Conservation (phyloP, 495 filamentous ascomycete species). For the Pyrenula massariospora region DNA sequence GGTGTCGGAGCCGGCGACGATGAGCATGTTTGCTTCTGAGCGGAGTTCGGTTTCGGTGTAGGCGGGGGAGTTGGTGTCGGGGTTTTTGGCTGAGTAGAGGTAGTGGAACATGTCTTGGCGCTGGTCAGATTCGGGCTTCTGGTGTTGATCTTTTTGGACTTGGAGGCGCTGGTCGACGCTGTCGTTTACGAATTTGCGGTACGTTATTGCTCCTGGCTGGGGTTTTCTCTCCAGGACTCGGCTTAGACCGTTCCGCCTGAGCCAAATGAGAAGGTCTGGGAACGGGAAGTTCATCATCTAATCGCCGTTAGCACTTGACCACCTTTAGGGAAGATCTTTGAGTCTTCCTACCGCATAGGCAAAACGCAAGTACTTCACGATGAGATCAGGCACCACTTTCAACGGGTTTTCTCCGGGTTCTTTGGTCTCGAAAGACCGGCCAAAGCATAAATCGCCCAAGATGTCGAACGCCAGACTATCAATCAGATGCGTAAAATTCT, state of each 20-base stretch:
- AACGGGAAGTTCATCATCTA: no score
- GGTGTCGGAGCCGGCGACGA: slow-evolving; percentile 33
- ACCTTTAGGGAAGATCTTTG: no score
- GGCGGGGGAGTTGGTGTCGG: slow-evolving; percentile 10
- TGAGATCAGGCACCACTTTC: no score
- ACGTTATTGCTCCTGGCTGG: not conserved
- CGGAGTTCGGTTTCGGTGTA: slow-evolving; percentile 9
- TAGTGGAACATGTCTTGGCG: slow-evolving; percentile 23
- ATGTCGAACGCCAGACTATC: slow-evolving; percentile 15
- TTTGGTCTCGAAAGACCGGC: no score
- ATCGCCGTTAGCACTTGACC: no score
- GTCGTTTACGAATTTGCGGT: slow-evolving; percentile 2
- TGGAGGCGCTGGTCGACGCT: not conserved
- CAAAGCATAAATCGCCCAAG: no score
- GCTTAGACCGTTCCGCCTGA: slow-evolving; percentile 8
- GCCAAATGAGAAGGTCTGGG: no score
- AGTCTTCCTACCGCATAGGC: no score
- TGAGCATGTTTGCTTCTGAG: slow-evolving; percentile 12
- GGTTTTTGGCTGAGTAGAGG: slow-evolving; percentile 16
- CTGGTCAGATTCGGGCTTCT: slow-evolving; percentile 1
- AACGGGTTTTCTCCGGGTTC: no score
- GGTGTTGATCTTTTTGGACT: not conserved
- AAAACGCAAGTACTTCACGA: no score
- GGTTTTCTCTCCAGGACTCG: slow-evolving; percentile 2
- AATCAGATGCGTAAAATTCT: slow-evolving; percentile 12